Percentiles rank a stretch among this genome's conserved stretches.
phyloP scores from a whole-genome alignment of 345 rosid genomes.

The Physaria fendleri region DNA sequence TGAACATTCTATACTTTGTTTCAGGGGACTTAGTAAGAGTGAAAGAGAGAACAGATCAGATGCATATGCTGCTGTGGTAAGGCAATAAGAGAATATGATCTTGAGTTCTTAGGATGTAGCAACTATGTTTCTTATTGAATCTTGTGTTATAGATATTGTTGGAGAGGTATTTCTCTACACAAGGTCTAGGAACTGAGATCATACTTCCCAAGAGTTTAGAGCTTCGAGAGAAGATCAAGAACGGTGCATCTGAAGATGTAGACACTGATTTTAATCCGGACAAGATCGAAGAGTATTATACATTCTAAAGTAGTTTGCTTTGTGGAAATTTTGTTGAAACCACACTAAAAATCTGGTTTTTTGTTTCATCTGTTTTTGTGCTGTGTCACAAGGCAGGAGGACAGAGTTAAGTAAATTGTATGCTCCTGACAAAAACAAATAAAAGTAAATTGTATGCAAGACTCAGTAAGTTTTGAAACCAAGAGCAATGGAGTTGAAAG shows the following conservation, averaged over 20 bases:
- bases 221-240: conserved; percentile 67
- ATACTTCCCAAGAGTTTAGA: conserved; percentile 63
- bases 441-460: background rate
- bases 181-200: conserved; percentile 56
- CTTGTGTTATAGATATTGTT: conserved; percentile 54
- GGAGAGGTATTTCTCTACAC: conserved; percentile 68
- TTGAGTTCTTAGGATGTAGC: background rate
- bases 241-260: conserved; percentile 38
- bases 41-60: conserved; percentile 49
- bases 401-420: background rate
- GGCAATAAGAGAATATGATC: conserved; percentile 10
- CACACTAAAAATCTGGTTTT: background rate
- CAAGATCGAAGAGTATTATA: conserved; percentile 21
- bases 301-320: background rate
- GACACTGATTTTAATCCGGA: conserved; percentile 50
- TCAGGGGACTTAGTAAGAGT: conserved; percentile 68
- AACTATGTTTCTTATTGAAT: background rate
- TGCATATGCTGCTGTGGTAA: conserved; percentile 85
- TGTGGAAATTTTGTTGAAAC: background rate
- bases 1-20: conserved; percentile 4
- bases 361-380: background rate
- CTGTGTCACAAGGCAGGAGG: background rate
- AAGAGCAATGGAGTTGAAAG: too few species aligned
- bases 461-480: background rate
- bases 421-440: too few species aligned